A percentile compares a stretch with the other conserved stretches of the same genome.
Conservation (phyloP, 352 stramenopile genomes). For the Globisporangium yorkense region DNA sequence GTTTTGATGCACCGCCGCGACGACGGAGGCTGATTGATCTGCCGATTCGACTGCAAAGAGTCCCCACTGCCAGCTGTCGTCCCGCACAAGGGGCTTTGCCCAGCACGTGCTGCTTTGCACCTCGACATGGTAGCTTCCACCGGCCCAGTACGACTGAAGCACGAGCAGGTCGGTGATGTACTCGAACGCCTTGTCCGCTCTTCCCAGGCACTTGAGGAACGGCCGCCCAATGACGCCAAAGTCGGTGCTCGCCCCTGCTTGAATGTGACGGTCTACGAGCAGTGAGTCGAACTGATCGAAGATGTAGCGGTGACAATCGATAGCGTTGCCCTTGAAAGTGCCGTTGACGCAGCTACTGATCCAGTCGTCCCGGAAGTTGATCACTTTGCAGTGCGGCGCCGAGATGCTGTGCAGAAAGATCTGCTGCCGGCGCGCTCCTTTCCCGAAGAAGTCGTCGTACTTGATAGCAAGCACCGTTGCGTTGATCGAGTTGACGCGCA, state of each 20-base stretch:
- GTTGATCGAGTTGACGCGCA: slow-evolving; percentile 37
- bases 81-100: slow-evolving; percentile 25
- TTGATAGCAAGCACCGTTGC: slow-evolving; percentile 19
- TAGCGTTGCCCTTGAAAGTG: slow-evolving; percentile 17
- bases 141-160: slow-evolving; percentile 45
- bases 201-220: slow-evolving; percentile 38
- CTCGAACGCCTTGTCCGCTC: slow-evolving; percentile 26
- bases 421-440: slow-evolving; percentile 19
- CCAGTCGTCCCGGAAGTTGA: slow-evolving; percentile 36
- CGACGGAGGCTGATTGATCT: slow-evolving; percentile 31
- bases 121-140: slow-evolving; percentile 36
- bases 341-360: slow-evolving; percentile 21
- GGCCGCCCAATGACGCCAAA: slow-evolving; percentile 29
- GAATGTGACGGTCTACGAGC: slow-evolving; percentile 19
- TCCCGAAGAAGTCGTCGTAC: slow-evolving; percentile 36
- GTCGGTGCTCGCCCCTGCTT: slow-evolving; percentile 25
- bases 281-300: slow-evolving; percentile 46
- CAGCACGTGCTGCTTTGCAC: slow-evolving; percentile 47
- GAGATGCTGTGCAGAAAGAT: slow-evolving; percentile 16
- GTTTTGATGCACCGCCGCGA: background rate
- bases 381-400: slow-evolving; percentile 18
- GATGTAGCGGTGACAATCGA: slow-evolving; percentile 35
- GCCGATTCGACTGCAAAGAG: slow-evolving; percentile 34
- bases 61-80: slow-evolving; percentile 27
- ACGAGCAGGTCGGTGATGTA: slow-evolving; percentile 54